Evolutionary conservation across 805 yeast species (phyloP).

Genomic region (Myxozyma kluyveri): DNA sequence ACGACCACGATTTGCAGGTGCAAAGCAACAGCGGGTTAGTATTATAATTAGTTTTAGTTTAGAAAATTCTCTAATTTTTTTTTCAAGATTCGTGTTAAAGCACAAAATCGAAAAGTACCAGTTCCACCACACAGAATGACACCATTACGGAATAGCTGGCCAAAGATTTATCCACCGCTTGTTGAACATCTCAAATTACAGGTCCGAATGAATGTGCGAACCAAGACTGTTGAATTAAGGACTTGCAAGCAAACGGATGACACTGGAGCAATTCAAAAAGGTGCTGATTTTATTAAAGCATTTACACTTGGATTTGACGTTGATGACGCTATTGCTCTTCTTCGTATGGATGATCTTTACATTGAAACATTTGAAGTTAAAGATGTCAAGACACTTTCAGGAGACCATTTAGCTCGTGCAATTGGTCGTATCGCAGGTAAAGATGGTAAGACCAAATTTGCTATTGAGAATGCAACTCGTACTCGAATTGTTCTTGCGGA

Average conservation of each 20-base stretch:
- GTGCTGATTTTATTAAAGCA: constrained; percentile 94
- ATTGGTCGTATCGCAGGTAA: constrained; percentile 99
- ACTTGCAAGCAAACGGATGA: constrained; percentile 83
- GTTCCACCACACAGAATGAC: constrained; percentile 98
- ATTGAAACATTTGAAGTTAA: constrained; percentile 96
- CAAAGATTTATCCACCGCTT: constrained; percentile 90
- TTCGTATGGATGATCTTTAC: constrained; percentile 91
- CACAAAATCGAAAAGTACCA: constrained; percentile 82
- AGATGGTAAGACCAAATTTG: constrained; percentile 97
- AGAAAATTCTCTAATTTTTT: constrained; percentile 22
- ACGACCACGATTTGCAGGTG: constrained; percentile 75
- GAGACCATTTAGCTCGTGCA: constrained; percentile 97
- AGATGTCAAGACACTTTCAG: constrained; percentile 91
- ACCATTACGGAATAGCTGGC: constrained; percentile 87
- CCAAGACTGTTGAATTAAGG: constrained; percentile 76
- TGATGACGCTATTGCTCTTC: constrained; percentile 92
- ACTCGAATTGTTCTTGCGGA: constrained; percentile 98
- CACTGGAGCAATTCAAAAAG: constrained; percentile 93
- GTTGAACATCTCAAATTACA: constrained; percentile 93
- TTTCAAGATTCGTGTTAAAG: constrained; percentile 49
- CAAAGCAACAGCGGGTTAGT: constrained; percentile 47
- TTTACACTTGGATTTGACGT: constrained; percentile 94
- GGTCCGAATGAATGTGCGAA: constrained; percentile 88
- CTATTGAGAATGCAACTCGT: constrained; percentile 97
- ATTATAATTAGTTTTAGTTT: not conserved